phyloP scores from a whole-genome alignment of 257 asterid species.

The Paraleonurus japonicus region DNA sequence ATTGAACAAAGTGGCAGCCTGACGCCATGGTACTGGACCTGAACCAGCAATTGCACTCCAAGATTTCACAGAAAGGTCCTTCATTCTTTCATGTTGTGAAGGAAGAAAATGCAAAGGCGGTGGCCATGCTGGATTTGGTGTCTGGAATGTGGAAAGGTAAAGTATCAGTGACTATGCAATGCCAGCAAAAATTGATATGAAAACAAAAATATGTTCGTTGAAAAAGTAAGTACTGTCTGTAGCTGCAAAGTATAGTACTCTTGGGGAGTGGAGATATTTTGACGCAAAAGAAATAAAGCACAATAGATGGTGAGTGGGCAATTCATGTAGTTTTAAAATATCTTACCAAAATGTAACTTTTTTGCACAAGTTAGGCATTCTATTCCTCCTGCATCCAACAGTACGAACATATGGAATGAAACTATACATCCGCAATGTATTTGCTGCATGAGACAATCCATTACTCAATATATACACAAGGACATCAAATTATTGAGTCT shows the following conservation, averaged over 20 bases:
- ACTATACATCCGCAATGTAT: slow-evolving; percentile 98
- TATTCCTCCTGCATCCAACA: slow-evolving; percentile 99
- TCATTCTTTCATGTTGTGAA: slow-evolving; percentile 75
- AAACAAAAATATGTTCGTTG: slow-evolving; percentile 10
- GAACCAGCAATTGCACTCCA: slow-evolving; percentile 78
- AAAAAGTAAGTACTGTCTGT: slow-evolving; percentile 10
- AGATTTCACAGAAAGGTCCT: slow-evolving; percentile 57
- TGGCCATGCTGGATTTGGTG: slow-evolving; percentile 99
- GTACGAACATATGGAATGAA: slow-evolving; percentile 95
- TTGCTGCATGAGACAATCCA: slow-evolving; percentile 65
- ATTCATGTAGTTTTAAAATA: not conserved
- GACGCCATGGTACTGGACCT: slow-evolving; percentile 84
- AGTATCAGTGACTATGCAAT: slow-evolving; percentile 6
- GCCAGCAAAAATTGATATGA: not conserved
- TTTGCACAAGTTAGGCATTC: slow-evolving; percentile 92
- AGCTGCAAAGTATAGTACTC: not conserved
- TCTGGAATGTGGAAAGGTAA: slow-evolving; percentile 43
- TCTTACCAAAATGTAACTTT: slow-evolving; percentile 86
- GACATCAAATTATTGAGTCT: slow-evolving; percentile 16
- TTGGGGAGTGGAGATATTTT: slow-evolving; percentile 2
- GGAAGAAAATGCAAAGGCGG: slow-evolving; percentile 90
- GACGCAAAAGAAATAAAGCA: slow-evolving; percentile 9
- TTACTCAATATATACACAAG: slow-evolving; percentile 16
- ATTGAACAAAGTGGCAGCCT: slow-evolving; percentile 65
- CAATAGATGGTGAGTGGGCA: not conserved